Base-by-base conservation (phyloP, 306 rosid species). In the Oemleria cerasiformis region DNA sequence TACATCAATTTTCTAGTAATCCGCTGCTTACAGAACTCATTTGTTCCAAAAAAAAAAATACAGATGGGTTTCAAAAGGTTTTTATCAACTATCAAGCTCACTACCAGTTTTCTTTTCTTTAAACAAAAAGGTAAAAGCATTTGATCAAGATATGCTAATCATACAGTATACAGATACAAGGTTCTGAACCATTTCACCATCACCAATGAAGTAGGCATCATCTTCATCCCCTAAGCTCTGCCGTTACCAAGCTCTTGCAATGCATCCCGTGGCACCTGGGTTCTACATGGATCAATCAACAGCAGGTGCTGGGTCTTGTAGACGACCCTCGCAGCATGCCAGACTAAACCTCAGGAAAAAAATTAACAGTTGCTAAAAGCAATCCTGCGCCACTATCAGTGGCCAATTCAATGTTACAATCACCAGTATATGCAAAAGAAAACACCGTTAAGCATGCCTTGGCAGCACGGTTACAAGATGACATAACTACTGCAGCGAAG, bases 331-430 rank as follows among this genome's bases (percentile, higher is more conserved):
- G 13, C 50, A 36, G 59, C 51, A 72, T 59, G 82, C 76, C 77
- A 73, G 82, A 83, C 44, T 42, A 75, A 54, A 64, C 84, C 83
- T 45, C 53, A 53, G 81, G 65, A 64, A 75, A 71, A 79, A 56
- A 75, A 64, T 75, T 68, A 79, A 70, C 63, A 72, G 65, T 80
- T 69, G 74, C 82, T 23, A 70, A 80, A 84, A 65, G 78, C 75
- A 82, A 50, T 77, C 67, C 47, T 78, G 82, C 54, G 86, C 85
- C 88, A 83, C 87, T 84, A 69, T 72, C 77, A 68, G 84, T 77
- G 81, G 80, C 77, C 79, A 80, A 80, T 87, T 82, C 81, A 88
- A 79, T 82, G 82, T 80, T 89, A 87, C 96, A 87, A 74, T 88
- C 72, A 84, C 73, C 72, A 77, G 92, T 89, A 89, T 87, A 76